phyloP scores from a whole-genome alignment of 139 green algal species.

The Eudorina sp. region DNA sequence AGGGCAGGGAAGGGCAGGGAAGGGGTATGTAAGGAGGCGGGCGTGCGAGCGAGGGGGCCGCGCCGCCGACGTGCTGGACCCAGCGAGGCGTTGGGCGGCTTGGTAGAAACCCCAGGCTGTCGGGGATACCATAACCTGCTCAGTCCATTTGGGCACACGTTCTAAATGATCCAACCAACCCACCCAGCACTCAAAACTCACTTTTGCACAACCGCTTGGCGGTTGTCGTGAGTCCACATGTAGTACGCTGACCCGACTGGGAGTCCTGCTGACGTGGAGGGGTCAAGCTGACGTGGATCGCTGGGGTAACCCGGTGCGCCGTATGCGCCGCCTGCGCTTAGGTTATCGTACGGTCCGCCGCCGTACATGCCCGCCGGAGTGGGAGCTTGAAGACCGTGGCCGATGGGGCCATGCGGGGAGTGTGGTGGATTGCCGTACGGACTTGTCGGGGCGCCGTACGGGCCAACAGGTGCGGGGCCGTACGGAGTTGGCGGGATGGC shows the following conservation, averaged over 20 bases:
- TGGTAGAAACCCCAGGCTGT: too few relatives aligned
- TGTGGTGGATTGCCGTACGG: background rate
- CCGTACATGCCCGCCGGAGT: too few relatives aligned
- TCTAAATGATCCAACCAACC: too few relatives aligned
- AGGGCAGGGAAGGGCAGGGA: too few relatives aligned
- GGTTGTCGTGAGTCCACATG: conserved; percentile 41
- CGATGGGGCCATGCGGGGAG: background rate
- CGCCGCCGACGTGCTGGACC: too few relatives aligned
- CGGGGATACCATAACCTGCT: too few relatives aligned
- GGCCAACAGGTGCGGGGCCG: background rate
- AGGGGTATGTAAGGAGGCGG: too few relatives aligned
- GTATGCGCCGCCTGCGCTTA: background rate
- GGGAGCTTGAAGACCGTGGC: background rate
- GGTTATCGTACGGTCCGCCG: conserved; percentile 11
- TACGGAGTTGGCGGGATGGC: background rate
- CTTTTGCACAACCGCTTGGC: conserved; percentile 40
- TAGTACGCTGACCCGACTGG: conserved; percentile 13
- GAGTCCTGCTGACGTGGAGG: background rate
- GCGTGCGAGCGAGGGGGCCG: too few relatives aligned
- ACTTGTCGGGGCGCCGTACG: background rate
- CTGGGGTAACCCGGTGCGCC: background rate
- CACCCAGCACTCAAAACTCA: too few relatives aligned
- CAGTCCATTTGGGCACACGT: too few relatives aligned
- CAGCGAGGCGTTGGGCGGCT: too few relatives aligned
- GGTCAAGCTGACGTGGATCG: background rate